Conservation (phyloP, 2,329 filamentous ascomycete species). For the Bisporella sp. region DNA sequence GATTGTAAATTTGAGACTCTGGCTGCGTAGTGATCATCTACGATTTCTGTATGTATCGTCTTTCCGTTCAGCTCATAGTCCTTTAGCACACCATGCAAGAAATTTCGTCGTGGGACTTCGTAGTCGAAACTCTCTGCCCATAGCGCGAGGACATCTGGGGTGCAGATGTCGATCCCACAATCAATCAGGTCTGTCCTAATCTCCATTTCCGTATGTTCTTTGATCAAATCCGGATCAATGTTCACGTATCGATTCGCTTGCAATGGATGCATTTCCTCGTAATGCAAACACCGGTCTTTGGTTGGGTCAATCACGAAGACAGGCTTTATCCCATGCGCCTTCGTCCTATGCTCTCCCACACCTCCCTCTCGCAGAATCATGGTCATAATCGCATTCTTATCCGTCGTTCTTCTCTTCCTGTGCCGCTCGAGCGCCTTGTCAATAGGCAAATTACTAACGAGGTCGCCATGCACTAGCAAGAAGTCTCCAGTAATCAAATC, state of each 20-base stretch:
- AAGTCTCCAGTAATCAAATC: constrained; percentile 86
- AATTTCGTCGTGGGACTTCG: constrained; percentile 80
- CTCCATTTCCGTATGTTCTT: constrained; percentile 67
- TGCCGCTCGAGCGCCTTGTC: constrained; percentile 72
- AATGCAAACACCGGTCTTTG: constrained; percentile 80
- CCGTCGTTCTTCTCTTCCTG: constrained; percentile 68
- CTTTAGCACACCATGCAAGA: constrained; percentile 86
- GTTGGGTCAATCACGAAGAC: constrained; percentile 81
- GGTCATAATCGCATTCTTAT: constrained; percentile 97
- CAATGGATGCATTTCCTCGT: constrained; percentile 78
- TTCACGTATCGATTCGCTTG: constrained; percentile 58
- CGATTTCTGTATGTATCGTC: constrained; percentile 86
- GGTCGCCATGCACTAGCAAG: constrained; percentile 83
- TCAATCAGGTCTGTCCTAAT: constrained; percentile 85
- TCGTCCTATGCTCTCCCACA: constrained; percentile 62
- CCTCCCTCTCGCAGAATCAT: constrained; percentile 80
- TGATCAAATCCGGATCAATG: constrained; percentile 74
- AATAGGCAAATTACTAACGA: constrained; percentile 85
- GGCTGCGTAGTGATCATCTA: constrained; percentile 77
- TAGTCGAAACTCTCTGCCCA: constrained; percentile 99
- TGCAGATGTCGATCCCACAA: constrained; percentile 94
- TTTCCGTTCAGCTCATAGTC: constrained; percentile 97
- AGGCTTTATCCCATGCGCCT: constrained; percentile 66
- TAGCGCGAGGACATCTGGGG: constrained; percentile 85
- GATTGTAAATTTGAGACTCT: constrained; percentile 79